These are phyloP conservation scores for Aspergillus nidulans DNA, from an alignment of 495 filamentous ascomycete species.

Conservation along the genomic window DNA sequence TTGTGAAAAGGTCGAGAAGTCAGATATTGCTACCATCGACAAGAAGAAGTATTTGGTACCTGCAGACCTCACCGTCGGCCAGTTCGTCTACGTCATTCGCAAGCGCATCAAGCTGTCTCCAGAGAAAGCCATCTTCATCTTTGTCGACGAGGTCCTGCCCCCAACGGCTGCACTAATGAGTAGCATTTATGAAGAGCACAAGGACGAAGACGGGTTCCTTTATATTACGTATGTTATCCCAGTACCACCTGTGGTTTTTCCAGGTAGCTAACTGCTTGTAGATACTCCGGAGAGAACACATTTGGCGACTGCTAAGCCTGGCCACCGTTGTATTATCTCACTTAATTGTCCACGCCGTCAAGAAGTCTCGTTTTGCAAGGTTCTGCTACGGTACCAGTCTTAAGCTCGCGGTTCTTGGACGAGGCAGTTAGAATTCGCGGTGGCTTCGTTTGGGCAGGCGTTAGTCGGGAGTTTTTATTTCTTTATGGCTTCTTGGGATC, in stretches of 20 bases:
- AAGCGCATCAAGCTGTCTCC: conserved; percentile 99
- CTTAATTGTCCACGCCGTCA: conserved; percentile 15
- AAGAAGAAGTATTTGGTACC: conserved; percentile 99
- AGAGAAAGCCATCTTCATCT: conserved; percentile 99
- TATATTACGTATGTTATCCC: conserved; percentile 51
- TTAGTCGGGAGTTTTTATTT: conserved; percentile 20
- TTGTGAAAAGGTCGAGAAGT: conserved; percentile 99
- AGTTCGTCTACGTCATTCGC: conserved; percentile 99
- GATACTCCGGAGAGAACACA: conserved; percentile 99
- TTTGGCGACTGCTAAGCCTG: conserved; percentile 62
- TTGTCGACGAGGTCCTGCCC: conserved; percentile 96
- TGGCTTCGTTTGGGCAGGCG: conserved; percentile 22
- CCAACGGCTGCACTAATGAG: conserved; percentile 98
- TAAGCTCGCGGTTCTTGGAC: conserved; percentile 9
- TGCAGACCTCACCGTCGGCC: conserved; percentile 94
- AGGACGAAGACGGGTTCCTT: conserved; percentile 59
- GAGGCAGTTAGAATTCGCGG: conserved; percentile 14
- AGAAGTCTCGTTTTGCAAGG: conserved; percentile 8
- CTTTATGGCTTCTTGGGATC: conserved; percentile 12
- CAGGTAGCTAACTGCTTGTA: conserved; percentile 32
- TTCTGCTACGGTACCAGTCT: conserved; percentile 1
- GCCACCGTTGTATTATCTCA: conserved; percentile 11
- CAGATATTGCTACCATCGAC: conserved; percentile 98
- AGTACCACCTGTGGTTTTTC: neutral
- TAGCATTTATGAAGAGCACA: conserved; percentile 99